Percentiles rank a stretch among this genome's conserved stretches.
Conservation (phyloP, 1,284 basidiomycete species). For the Ceratobasidium theobromae region DNA sequence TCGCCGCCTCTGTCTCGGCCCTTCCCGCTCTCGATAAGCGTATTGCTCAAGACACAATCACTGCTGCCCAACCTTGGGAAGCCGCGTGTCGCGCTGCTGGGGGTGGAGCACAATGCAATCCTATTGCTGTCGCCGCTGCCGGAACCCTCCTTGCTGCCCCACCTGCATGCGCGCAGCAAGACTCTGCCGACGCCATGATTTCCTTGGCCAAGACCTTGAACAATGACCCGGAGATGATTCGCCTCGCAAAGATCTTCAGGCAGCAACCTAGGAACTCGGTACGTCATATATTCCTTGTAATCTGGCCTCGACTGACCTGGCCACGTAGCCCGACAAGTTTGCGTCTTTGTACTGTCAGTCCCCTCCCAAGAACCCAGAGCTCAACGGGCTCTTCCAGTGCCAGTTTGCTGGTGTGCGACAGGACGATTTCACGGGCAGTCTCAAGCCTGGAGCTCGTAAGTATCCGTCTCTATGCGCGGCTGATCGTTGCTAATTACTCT, state of each 20-base stretch:
- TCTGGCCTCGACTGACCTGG: conserved; percentile 22
- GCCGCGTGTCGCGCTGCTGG: conserved; percentile 45
- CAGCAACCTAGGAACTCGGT: conserved; percentile 59
- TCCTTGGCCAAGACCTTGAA: conserved; percentile 59
- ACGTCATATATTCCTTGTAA: conserved; percentile 36
- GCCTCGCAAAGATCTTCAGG: conserved; percentile 47
- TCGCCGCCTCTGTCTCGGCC: conserved; percentile 42
- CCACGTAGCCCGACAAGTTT: conserved; percentile 48
- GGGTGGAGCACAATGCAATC: background rate
- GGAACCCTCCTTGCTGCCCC: conserved; percentile 22
- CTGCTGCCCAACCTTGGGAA: conserved; percentile 49
- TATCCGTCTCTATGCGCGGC: conserved; percentile 34
- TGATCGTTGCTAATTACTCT: background rate
- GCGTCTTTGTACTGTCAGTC: conserved; percentile 55
- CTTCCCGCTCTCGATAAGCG: conserved; percentile 47
- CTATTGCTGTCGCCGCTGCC: conserved; percentile 19
- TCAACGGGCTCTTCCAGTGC: conserved; percentile 58
- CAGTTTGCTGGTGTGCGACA: conserved; percentile 54
- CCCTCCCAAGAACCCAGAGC: conserved; percentile 52
- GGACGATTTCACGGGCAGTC: conserved; percentile 59
- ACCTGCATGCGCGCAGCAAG: conserved; percentile 57
- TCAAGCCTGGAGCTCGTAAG: conserved; percentile 48
- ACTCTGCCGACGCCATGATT: conserved; percentile 61
- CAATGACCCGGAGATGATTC: conserved; percentile 58
- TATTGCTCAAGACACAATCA: conserved; percentile 50